A percentile compares a stretch with the other conserved stretches of the same genome.
phyloP scores from a whole-genome alignment of 495 filamentous ascomycete genomes.

The Gamarada debralockiae region DNA sequence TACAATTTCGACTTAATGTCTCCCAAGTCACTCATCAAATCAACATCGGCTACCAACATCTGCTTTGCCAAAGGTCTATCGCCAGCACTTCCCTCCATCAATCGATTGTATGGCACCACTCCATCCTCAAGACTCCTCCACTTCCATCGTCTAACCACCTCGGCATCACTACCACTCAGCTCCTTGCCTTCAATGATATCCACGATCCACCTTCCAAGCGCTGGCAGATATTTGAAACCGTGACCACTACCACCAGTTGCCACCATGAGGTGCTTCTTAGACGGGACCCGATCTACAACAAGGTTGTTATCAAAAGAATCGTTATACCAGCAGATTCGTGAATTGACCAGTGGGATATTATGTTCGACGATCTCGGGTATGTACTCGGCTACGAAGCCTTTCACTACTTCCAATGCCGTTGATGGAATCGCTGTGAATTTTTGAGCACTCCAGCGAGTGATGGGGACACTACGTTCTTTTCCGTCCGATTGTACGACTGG shows the following conservation, averaged over 20 bases:
- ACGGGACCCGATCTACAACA: background rate
- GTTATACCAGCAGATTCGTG: conserved; percentile 20
- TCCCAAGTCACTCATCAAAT: no score
- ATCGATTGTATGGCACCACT: background rate
- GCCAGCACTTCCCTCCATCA: background rate
- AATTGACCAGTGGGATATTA: conserved; percentile 23
- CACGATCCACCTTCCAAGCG: background rate
- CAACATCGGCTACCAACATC: background rate
- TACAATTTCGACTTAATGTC: no score
- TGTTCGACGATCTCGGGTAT: conserved; percentile 26
- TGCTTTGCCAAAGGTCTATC: background rate
- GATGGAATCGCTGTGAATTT: conserved; percentile 12
- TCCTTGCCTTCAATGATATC: background rate
- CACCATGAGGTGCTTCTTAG: background rate
- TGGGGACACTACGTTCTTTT: no score
- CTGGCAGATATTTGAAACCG: conserved; percentile 6
- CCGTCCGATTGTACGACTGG: no score
- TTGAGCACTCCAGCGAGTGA: conserved; percentile 29
- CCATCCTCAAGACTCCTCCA: background rate
- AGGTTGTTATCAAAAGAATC: conserved; percentile 3
- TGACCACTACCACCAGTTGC: background rate
- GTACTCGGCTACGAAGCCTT: conserved; percentile 31
- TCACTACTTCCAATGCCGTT: conserved; percentile 19
- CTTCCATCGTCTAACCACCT: background rate
- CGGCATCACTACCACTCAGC: background rate